These are phyloP conservation scores for Neonectria sp. DNA, from an alignment of 2,329 filamentous ascomycete species.

Conservation along the genomic window DNA sequence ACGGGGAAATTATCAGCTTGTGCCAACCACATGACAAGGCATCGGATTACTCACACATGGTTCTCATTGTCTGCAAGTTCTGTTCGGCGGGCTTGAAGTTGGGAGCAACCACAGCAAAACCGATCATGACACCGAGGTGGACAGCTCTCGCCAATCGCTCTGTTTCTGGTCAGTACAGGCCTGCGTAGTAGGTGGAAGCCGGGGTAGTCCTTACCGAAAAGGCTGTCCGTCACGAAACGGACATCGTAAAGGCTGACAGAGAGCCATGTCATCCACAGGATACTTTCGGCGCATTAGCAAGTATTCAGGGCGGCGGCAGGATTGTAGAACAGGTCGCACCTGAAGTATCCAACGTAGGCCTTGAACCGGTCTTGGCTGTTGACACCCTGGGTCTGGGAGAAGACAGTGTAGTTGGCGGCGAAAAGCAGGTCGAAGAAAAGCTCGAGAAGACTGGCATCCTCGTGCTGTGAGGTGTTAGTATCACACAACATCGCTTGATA, in stretches of 20 bases:
- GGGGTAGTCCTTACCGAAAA: slow-evolving; percentile 62
- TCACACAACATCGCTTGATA: neutral
- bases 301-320: neutral
- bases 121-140: slow-evolving; percentile 76
- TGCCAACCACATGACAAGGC: no score
- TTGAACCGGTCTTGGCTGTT: slow-evolving; percentile 52
- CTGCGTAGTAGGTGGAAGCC: neutral
- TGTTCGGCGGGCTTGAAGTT: slow-evolving; percentile 59
- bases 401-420: slow-evolving; percentile 75
- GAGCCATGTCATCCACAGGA: slow-evolving; percentile 80
- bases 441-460: slow-evolving; percentile 55
- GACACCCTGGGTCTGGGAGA: slow-evolving; percentile 55
- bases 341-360: slow-evolving; percentile 56
- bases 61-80: slow-evolving; percentile 54
- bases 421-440: slow-evolving; percentile 59
- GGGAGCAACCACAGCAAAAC: slow-evolving; percentile 73
- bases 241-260: slow-evolving; percentile 76
- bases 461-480: slow-evolving; percentile 43
- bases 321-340: slow-evolving; percentile 34
- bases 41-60: slow-evolving; percentile 54
- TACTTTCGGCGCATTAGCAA: slow-evolving; percentile 48
- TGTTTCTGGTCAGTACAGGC: slow-evolving; percentile 24
- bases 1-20: neutral
- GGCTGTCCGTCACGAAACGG: slow-evolving; percentile 74
- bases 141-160: slow-evolving; percentile 70